A percentile compares a stretch with the other conserved stretches of the same genome.
Conservation (phyloP, 2,329 filamentous ascomycete species). For the Neonectria punicea region DNA sequence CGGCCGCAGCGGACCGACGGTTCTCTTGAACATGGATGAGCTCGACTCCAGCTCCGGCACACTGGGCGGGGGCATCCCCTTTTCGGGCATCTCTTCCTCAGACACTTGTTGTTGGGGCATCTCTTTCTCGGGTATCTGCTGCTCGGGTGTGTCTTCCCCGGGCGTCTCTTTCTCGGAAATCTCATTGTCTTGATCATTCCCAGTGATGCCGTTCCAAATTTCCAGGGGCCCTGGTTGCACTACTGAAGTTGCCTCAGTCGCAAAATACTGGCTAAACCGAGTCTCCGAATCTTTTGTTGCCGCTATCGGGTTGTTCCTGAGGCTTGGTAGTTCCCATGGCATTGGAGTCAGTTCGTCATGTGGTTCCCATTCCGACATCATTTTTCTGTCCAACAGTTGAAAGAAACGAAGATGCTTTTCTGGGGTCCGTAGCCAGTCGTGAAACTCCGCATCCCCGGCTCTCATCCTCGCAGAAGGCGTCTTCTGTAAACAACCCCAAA, state of each 20-base stretch:
- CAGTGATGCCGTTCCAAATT: not conserved
- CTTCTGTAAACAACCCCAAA: constrained; percentile 47
- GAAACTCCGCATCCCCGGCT: constrained; percentile 42
- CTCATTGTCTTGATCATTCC: not conserved
- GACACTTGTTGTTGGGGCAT: not conserved
- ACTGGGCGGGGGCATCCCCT: not conserved
- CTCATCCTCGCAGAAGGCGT: constrained; percentile 42
- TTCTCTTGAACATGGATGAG: not conserved
- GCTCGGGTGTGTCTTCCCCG: not conserved
- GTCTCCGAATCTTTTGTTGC: constrained; percentile 15
- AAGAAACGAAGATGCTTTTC: constrained; percentile 47
- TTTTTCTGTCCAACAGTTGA: constrained; percentile 44
- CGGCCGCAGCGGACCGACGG: not conserved
- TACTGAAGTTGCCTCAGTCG: constrained; percentile 2
- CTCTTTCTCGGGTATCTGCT: not conserved
- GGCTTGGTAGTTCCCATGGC: constrained; percentile 46
- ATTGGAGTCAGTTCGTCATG: constrained; percentile 46
- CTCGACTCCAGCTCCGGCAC: not conserved
- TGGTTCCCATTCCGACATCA: constrained; percentile 41
- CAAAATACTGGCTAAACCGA: constrained; percentile 35
- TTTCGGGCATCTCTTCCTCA: not conserved
- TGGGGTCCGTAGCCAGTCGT: constrained; percentile 50
- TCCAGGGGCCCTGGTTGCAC: not conserved
- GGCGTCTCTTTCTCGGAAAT: not conserved
- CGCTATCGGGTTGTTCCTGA: constrained; percentile 27